Conservation (phyloP, 768 basidiomycete species). For the Tremella fuciformis region DNA sequence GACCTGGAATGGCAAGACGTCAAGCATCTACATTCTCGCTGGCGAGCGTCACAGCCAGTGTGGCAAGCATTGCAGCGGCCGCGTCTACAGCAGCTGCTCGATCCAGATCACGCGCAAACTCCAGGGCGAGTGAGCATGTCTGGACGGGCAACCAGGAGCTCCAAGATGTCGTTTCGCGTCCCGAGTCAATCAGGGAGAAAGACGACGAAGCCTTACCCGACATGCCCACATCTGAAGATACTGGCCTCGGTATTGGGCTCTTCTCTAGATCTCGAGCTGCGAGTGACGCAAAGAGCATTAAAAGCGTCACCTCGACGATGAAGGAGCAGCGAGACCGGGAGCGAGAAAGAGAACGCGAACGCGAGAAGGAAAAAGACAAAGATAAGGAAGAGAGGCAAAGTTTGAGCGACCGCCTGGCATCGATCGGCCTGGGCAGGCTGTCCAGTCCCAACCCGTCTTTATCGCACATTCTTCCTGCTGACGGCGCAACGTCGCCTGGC, state of each 20-base stretch:
- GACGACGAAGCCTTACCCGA: constrained; percentile 39
- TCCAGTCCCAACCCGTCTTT: constrained; percentile 52
- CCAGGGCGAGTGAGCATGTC: constrained; percentile 30
- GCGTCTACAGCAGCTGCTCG: constrained; percentile 48
- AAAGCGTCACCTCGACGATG: constrained; percentile 62
- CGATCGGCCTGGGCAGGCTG: constrained; percentile 58
- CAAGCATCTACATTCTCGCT: constrained; percentile 80
- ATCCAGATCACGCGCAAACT: constrained; percentile 38
- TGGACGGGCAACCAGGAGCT: constrained; percentile 57
- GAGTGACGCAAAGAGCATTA: constrained; percentile 68
- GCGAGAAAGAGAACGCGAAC: constrained; percentile 30
- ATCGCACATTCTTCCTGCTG: constrained; percentile 28
- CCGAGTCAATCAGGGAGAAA: constrained; percentile 56
- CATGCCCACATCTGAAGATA: constrained; percentile 51
- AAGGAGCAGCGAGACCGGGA: constrained; percentile 19
- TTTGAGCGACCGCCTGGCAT: constrained; percentile 76
- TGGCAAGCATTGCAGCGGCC: constrained; percentile 60
- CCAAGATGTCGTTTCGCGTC: constrained; percentile 59
- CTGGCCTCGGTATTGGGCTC: neutral
- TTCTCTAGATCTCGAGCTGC: neutral
- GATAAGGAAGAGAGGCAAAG: constrained; percentile 60
- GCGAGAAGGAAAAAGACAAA: constrained; percentile 23
- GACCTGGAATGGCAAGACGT: constrained; percentile 64
- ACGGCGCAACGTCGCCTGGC: too few species aligned
- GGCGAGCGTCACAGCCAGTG: constrained; percentile 66